Evolutionary conservation across 345 rosid genomes (phyloP), one percentile per base, ranked within the genome.

Genomic region (Clarkia xantiana): DNA sequence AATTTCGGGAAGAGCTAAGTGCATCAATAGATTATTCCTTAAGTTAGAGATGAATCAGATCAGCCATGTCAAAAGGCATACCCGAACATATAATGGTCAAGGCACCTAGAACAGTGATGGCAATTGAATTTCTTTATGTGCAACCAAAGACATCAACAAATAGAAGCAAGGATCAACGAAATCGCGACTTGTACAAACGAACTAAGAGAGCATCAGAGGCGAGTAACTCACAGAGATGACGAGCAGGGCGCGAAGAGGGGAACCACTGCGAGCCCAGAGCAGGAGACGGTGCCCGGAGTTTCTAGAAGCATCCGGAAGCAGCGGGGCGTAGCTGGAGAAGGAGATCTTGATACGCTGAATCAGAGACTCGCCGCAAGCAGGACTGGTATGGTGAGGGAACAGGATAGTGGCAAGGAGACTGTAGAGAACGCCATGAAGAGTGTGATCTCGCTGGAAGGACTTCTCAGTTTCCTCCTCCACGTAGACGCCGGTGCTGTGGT

Each of bases 191-290:
- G 3, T 23, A 23, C 6, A 3, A 40, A 7, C 15, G 18, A 29
- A 9, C 3, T 13, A 11, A 42, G 13, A n/a, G 23, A 9, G 13
- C n/a, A 12, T 9, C n/a, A 13, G 15, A 12, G 51, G 14, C 9
- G 18, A 41, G 40, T 0, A 5, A 66, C 95, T 76, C 67, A 86
- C 98, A 11, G 76, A 75, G 69, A 81, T 63, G 51, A 91, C 96
- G 55, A 86, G 76, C 11, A 84, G 83, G 12, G 89, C 69, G 19
- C 98, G 96, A 52, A 91, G 68, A n/a, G 73, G 72, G 49, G 83
- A 73, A 48, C 98, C 98, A 14, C 63, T 45, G 45, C 89, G 89
- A 60, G 87, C 72, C 96, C 98, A 91, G 52, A 11, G 49, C 38
- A 84, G 71, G 57, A 91, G 41, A 12, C 62, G 52, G 11, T 44